Evolutionary conservation across 768 basidiomycete genomes (phyloP), one percentile per base, ranked within the genome.

Genomic region (Lenzites betulinus): DNA sequence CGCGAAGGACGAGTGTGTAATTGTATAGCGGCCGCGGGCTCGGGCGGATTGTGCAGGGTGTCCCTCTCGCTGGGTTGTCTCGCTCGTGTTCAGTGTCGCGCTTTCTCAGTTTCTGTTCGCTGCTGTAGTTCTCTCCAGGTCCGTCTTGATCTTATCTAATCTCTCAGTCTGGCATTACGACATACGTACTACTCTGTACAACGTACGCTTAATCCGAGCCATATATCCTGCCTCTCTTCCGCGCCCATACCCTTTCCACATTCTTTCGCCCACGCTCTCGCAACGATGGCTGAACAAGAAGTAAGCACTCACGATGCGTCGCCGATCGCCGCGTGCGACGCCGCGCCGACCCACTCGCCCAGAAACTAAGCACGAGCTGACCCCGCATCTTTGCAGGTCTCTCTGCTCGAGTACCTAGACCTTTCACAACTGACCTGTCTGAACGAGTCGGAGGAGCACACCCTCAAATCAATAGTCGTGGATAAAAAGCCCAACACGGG

Each of bases 1-100:
- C 70, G 95, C 96, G 13, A 89, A 90, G 75, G 92, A 94, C 59
- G 96, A 98, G 70, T 95, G 95, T 79, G 84, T 93, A 56, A 87
- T 97, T 60, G 85, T 86, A 68, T 88, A 66, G 62, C 25, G 61
- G 41, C 33, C 13, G 50, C n/a, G n/a, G n/a, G n/a, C n/a, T n/a
- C n/a, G n/a, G n/a, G n/a, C n/a, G n/a, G n/a, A n/a, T n/a, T n/a
- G n/a, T n/a, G n/a, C n/a, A n/a, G n/a, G n/a, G 46, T 42, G 41
- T 12, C 20, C 51, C 26, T 47, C 15, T 36, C 20, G 22, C n/a
- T 54, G 30, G 39, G 30, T 28, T 23, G 33, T n/a, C 22, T 44
- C 3, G 30, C 30, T 12, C 23, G 22, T 28, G 23, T 25, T 8
- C 11, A 22, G 20, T 46, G 44, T 46, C 16, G 26, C 26, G 26